A percentile compares a stretch with the other conserved stretches of the same genome.
Evolutionary conservation across 805 yeast species (phyloP).

Genomic region (Yamadazyma philogaea): DNA sequence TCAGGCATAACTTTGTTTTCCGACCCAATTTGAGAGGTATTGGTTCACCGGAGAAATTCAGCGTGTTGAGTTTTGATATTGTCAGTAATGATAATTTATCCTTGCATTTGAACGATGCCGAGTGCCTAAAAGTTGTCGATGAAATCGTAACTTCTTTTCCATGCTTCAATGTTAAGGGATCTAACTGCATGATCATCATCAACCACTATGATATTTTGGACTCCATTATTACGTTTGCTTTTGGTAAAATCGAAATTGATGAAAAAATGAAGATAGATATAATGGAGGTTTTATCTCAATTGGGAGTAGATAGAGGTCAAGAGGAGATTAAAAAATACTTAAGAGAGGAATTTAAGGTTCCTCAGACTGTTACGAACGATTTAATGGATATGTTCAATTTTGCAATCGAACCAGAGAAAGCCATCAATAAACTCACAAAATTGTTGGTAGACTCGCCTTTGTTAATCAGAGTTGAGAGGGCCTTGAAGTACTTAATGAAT

Average conservation of each 20-base stretch:
- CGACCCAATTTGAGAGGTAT: conserved; percentile 56
- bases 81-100: conserved; percentile 45
- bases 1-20: conserved; percentile 76
- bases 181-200: conserved; percentile 57
- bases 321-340: conserved; percentile 49
- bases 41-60: conserved; percentile 71
- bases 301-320: conserved; percentile 65
- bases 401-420: conserved; percentile 61
- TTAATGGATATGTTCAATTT: conserved; percentile 74
- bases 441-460: conserved; percentile 73
- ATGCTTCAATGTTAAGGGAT: conserved; percentile 49
- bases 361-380: conserved; percentile 80
- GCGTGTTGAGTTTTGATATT: conserved; percentile 86
- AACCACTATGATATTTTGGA: conserved; percentile 82
- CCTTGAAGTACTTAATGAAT: conserved; percentile 57
- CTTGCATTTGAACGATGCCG: conserved; percentile 74
- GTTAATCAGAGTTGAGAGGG: conserved; percentile 56
- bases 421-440: conserved; percentile 59
- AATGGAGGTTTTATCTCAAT: conserved; percentile 67
- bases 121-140: conserved; percentile 75
- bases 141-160: conserved; percentile 69
- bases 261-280: conserved; percentile 59
- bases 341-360: conserved; percentile 61
- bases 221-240: conserved; percentile 60
- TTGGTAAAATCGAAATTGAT: conserved; percentile 74